Base-by-base conservation (phyloP, 257 asterid genomes). In the Schizonepeta tenuifolia region DNA sequence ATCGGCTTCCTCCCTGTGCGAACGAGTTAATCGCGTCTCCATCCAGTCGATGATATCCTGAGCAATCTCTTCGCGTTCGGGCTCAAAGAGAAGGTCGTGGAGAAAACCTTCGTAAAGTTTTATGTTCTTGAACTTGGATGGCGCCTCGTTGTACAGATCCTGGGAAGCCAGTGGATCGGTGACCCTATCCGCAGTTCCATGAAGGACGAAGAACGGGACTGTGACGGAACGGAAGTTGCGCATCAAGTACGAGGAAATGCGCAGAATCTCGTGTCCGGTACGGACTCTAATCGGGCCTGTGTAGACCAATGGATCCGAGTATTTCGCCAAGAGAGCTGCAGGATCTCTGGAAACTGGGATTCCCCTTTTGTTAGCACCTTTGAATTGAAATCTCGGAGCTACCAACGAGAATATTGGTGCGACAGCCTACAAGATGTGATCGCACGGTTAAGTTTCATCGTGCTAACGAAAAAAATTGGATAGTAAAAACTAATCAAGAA, bases 341-440 rank as follows among this genome's bases (percentile, higher is more conserved):
- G 99, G 99, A 68, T 95, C 99, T 55, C 99, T 83, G 31, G 98
- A 84, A 71, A 95, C 99, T 15, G 99, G 98, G 58, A 95, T 90
- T 55, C 99, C 99, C 74, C 96, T 85, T 75, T 88, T 95, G 83
- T 95, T 93, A 38, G 99, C 96, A 69, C 99, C 99, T 85, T 92
- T 95, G 87, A 95, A 95, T 79, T 92, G 99, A 81, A 88, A 86
- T 82, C 95, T 90, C 63, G 99, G 99, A 73, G 83, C 98, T 70
- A 95, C 94, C 80, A 95, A 75, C 7, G 98, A 92, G 64, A 95
- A 92, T 53, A 95, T 75, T 50, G 98, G 99, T 20, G 99, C 98
- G 65, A 95, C 89, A 21, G 97, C 98, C 99, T 95, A 76, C 67
- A 75, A 1, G 62, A 31, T 40, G 46, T 69, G 21, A 57, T 21